phyloP scores from a whole-genome alignment of 768 basidiomycete species.

The Suillus subalutaceus region DNA sequence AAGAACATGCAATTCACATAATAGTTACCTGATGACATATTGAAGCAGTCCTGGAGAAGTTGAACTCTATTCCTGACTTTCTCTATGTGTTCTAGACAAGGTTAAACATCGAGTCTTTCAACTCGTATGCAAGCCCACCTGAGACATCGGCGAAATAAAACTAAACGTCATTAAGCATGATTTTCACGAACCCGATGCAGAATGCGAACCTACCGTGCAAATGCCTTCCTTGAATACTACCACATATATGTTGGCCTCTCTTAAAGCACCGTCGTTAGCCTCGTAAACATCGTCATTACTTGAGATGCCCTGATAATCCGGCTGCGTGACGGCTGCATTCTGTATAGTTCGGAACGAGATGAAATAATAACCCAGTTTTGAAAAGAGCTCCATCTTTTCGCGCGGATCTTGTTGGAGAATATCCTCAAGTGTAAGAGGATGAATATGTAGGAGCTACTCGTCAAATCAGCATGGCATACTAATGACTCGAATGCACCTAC shows the following conservation, averaged over 20 bases:
- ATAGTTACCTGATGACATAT: constrained; percentile 70
- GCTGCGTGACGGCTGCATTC: constrained; percentile 46
- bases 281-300: constrained; percentile 24
- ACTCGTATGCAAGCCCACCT: constrained; percentile 34
- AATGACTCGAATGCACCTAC: constrained; percentile 39
- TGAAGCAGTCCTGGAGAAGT: constrained; percentile 59
- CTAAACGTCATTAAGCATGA: constrained; percentile 38
- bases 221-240: constrained; percentile 90
- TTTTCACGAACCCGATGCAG: too few relatives aligned
- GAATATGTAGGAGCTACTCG: constrained; percentile 75
- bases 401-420: constrained; percentile 89
- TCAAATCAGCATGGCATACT: constrained; percentile 6
- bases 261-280: constrained; percentile 51
- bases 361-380: constrained; percentile 90
- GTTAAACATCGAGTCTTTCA: constrained; percentile 8
- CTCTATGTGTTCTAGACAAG: constrained; percentile 66
- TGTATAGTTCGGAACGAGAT: constrained; percentile 86
- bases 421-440: constrained; percentile 93
- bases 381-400: constrained; percentile 89
- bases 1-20: background rate
- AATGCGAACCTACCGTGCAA: constrained; percentile 55
- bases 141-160: constrained; percentile 91
- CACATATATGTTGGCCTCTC: constrained; percentile 86
- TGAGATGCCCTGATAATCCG: constrained; percentile 34
- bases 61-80: constrained; percentile 74